Evolutionary conservation across 2,329 filamentous ascomycete genomes (phyloP).

Genomic region (Alternaria alternata): DNA sequence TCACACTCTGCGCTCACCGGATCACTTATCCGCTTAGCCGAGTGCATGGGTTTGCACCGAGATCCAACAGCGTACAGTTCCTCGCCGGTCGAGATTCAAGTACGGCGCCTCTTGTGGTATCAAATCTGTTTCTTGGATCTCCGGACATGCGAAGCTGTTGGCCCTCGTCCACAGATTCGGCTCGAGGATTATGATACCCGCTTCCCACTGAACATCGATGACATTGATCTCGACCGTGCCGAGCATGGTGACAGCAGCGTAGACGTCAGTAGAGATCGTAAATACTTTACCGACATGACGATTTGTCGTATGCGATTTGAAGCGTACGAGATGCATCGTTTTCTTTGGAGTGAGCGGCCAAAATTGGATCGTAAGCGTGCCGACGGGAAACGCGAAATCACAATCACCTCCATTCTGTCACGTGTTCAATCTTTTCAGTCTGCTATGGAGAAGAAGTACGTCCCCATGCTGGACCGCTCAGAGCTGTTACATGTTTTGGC

Average conservation of each 20-base stretch:
- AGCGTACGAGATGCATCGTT: constrained; percentile 75
- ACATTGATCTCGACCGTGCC: constrained; percentile 64
- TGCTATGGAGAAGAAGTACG: constrained; percentile 71
- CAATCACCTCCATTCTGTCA: constrained; percentile 68
- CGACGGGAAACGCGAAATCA: constrained; percentile 32
- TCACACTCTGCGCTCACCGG: constrained; percentile 77
- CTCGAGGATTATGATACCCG: constrained; percentile 78
- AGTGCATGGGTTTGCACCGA: constrained; percentile 79
- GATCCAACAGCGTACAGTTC: constrained; percentile 73
- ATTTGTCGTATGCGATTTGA: constrained; percentile 75
- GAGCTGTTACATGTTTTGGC: constrained; percentile 70
- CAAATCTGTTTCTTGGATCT: constrained; percentile 81
- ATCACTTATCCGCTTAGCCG: constrained; percentile 75
- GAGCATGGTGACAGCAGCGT: constrained; percentile 39
- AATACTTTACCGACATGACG: constrained; percentile 73
- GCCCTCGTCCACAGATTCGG: constrained; percentile 74
- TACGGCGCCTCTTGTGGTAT: constrained; percentile 77
- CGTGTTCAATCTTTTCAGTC: constrained; percentile 74
- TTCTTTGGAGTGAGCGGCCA: constrained; percentile 73
- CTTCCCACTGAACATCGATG: constrained; percentile 75
- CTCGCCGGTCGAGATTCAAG: constrained; percentile 72
- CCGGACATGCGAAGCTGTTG: constrained; percentile 76
- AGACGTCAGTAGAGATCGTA: constrained; percentile 56
- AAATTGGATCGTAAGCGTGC: constrained; percentile 62
- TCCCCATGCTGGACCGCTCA: constrained; percentile 68